Conservation (phyloP, 352 stramenopile species). For the Globisporangium spiculum region DNA sequence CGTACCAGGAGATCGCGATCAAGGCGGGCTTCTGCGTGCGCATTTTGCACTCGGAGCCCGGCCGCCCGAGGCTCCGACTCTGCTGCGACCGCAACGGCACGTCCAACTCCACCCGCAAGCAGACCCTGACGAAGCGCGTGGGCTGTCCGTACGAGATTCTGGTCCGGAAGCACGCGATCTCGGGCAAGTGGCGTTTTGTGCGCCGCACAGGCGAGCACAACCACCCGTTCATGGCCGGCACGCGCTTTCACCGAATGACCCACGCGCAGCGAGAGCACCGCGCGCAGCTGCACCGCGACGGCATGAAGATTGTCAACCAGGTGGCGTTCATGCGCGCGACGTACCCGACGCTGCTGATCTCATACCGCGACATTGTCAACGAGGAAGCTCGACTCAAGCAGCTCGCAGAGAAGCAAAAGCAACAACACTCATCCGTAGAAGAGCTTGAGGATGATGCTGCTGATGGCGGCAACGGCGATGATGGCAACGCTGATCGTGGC, state of each 20-base stretch:
- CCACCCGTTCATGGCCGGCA: background rate
- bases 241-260: slow-evolving; percentile 6
- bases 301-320: slow-evolving; percentile 5
- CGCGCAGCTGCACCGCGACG: background rate
- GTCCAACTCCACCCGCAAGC: background rate
- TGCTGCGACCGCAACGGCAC: slow-evolving; percentile 9
- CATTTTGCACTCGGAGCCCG: background rate
- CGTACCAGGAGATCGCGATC: slow-evolving; percentile 4
- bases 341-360: slow-evolving; percentile 5
- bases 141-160: slow-evolving; percentile 3
- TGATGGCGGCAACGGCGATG: background rate
- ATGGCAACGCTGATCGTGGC: background rate
- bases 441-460: background rate
- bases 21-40: background rate
- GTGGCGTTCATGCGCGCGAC: slow-evolving; percentile 4
- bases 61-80: background rate
- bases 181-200: slow-evolving; percentile 6
- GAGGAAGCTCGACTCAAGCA: background rate
- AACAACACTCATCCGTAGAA: background rate
- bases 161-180: background rate
- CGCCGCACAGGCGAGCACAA: slow-evolving; percentile 3
- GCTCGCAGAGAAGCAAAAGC: background rate
- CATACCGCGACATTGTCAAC: slow-evolving; percentile 2
- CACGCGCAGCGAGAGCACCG: slow-evolving; percentile 7
- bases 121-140: slow-evolving; percentile 8